Base-by-base conservation (phyloP, 257 asterid genomes). In the Paulownia fortunei region DNA sequence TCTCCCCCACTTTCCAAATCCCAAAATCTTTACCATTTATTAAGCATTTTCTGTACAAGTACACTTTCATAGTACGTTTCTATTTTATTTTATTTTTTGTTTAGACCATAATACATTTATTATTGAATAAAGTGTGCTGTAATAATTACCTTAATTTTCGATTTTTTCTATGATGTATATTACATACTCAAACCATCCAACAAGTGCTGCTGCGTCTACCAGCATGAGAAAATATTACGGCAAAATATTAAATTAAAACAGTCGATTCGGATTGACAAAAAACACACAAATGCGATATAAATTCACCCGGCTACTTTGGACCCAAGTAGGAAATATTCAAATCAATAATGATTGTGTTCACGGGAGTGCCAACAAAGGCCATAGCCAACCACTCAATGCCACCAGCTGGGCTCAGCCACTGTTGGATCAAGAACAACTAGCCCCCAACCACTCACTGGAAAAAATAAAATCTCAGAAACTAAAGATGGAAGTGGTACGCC, bases 1-100 rank as follows among this genome's bases (percentile, higher is more conserved):
- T 72, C 47, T 54, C 47, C 49, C 37, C 82, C 80, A 74, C 84
- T 62, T 70, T 59, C 80, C 54, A 47, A 74, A 69, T 47, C 63
- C 26, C 71, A 34, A 67, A 69, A 73, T 74, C 60, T 76, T 76
- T 74, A 51, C 18, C 21, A 51, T 75, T 39, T 62, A 49, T 61
- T 47, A 27, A 47, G 76, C 49, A 11, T 2, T 32, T 32, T 2
- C 21, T 74, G 34, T 68, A 66, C 55, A 46, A 74, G 76, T 74
- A 80, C 76, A 58, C 21, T 19, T 41, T 44, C n/a, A 32, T 73
- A 44, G 64, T 73, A 61, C 62, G 3, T 72, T 70, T 49, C 16
- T 6, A 2, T 26, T 63, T 67, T 0, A 6, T 44, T 44, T 7
- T 41, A 2, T 42, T 24, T 37, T 16, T 21, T 54, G 4, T 6